Evolutionary conservation across 1,284 basidiomycete genomes (phyloP), one percentile per base, ranked within the genome.

Genomic region (Agaricales sp.): DNA sequence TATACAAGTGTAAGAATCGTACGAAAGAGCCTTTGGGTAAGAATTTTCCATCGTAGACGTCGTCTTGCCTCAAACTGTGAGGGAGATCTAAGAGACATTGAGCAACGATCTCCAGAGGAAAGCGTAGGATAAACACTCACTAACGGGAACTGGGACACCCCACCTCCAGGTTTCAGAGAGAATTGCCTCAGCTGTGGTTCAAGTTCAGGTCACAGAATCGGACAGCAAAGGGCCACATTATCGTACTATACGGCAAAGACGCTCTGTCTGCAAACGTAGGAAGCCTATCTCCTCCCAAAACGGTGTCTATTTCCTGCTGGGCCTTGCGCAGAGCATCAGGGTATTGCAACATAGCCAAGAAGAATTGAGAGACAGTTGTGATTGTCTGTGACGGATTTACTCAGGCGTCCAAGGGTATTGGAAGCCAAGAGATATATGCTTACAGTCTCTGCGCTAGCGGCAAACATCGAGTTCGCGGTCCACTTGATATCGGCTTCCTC

Each of bases 171-270:
- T n/a, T n/a, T n/a, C n/a, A n/a, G n/a, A n/a, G n/a, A n/a, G n/a
- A n/a, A n/a, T n/a, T n/a, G n/a, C n/a, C n/a, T n/a, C n/a, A n/a
- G n/a, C n/a, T n/a, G n/a, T n/a, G n/a, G n/a, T n/a, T n/a, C n/a
- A 37, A 37, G 30, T 37, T 77, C 69, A 23, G 80, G 54, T 21
- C 77, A 78, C 24, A 79, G 74, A 39, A 74, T 66, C 1, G 60
- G 68, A 45, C 66, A 66, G 74, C 77, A 80, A 26, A 77, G 66
- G 50, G 70, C 61, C 2, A 63, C 59, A 12, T 37, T 16, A 11
- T 16, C 11, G 30, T 37, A 16, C 30, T 12, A 37, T 37, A 37
- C 12, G 30, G 30, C 11, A 37, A 16, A 16, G 11, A 12, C 12
- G 12, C 30, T 11, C 30, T 11, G 30, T 37, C 30, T 11, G 11